A percentile compares a stretch with the other conserved stretches of the same genome.
These are phyloP conservation scores for Botryobasidium botryosum DNA, from an alignment of 768 basidiomycete species.

Conservation along the genomic window DNA sequence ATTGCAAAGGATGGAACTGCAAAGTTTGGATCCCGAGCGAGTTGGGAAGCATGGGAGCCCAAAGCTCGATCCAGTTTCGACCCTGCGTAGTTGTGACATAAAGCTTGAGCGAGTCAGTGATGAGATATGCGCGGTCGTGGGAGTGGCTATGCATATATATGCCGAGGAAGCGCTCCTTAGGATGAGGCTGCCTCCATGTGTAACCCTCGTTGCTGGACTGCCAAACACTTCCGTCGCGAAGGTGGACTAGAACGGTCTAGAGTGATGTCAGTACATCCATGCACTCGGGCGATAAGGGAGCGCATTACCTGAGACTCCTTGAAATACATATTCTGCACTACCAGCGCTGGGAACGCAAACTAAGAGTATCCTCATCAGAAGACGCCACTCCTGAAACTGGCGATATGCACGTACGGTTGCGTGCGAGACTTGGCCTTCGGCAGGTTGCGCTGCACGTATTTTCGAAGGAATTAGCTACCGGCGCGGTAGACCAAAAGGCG, in stretches of 20 bases:
- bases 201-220: conserved; percentile 94
- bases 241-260: conserved; percentile 69
- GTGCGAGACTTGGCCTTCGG: conserved; percentile 61
- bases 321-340: conserved; percentile 76
- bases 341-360: conserved; percentile 46
- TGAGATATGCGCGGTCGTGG: conserved; percentile 73
- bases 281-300: conserved; percentile 12
- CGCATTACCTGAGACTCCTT: conserved; percentile 55
- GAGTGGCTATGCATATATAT: conserved; percentile 77
- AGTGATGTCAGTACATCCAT: not conserved
- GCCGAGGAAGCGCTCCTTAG: conserved; percentile 49
- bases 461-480: not conserved
- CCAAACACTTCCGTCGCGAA: conserved; percentile 67
- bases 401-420: conserved; percentile 36
- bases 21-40: conserved; percentile 56
- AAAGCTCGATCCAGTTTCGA: conserved; percentile 39
- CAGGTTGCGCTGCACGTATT: conserved; percentile 49
- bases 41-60: conserved; percentile 60
- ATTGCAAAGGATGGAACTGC: conserved; percentile 64
- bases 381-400: not conserved
- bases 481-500: not conserved
- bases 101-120: conserved; percentile 46
- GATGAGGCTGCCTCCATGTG: conserved; percentile 57
- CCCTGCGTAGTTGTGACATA: conserved; percentile 80
- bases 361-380: conserved; percentile 17